These are phyloP conservation scores for Hyaloscypha hepaticicola DNA, from an alignment of 495 filamentous ascomycete species.

Conservation along the genomic window DNA sequence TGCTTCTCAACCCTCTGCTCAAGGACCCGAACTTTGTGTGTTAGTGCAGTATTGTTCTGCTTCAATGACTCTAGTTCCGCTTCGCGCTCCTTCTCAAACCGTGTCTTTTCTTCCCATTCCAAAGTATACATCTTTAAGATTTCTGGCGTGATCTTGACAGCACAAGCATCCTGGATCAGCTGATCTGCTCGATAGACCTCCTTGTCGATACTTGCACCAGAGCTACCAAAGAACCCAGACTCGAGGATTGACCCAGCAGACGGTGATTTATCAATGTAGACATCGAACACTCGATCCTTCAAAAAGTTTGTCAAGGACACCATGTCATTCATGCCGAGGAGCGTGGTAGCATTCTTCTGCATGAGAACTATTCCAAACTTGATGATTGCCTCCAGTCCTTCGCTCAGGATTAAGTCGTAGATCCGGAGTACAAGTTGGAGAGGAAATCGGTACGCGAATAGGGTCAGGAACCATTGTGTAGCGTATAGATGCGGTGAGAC, in stretches of 20 bases:
- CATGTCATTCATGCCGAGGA: conserved; percentile 94
- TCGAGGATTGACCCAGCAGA: conserved; percentile 86
- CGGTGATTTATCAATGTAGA: conserved; percentile 91
- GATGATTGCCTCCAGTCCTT: conserved; percentile 88
- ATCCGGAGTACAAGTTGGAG: conserved; percentile 94
- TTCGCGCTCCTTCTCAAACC: conserved; percentile 75
- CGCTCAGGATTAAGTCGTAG: conserved; percentile 93
- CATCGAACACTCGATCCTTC: conserved; percentile 92
- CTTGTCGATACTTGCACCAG: conserved; percentile 79
- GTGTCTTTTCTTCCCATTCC: conserved; percentile 91
- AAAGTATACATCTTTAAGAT: conserved; percentile 73
- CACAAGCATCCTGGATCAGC: conserved; percentile 89
- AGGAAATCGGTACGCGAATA: conserved; percentile 98
- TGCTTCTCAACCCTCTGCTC: conserved; percentile 88
- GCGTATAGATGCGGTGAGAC: conserved; percentile 93
- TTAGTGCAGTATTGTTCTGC: conserved; percentile 60
- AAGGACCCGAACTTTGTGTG: conserved; percentile 70
- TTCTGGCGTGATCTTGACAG: conserved; percentile 79
- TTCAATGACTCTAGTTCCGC: conserved; percentile 75
- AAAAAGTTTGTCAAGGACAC: conserved; percentile 78
- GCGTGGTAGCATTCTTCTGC: conserved; percentile 78
- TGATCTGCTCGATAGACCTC: conserved; percentile 93
- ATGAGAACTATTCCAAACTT: conserved; percentile 94
- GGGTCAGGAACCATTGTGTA: conserved; percentile 97
- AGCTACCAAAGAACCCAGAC: conserved; percentile 95